These are phyloP conservation scores for Urtica urens DNA, from an alignment of 306 rosid genomes.

Conservation along the genomic window DNA sequence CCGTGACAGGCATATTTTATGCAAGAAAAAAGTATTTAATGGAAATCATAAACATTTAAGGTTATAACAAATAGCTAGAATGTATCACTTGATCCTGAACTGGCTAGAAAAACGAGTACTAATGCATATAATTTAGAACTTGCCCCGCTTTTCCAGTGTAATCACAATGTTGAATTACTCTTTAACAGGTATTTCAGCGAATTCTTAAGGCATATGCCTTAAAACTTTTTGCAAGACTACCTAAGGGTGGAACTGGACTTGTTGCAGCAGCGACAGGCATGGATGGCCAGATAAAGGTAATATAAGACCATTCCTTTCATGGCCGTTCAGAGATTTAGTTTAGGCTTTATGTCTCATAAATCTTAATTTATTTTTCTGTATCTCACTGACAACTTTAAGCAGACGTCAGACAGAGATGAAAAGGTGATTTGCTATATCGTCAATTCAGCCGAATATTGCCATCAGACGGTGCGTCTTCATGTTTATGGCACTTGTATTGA, in stretches of 20 bases:
- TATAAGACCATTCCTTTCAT: constrained; percentile 15
- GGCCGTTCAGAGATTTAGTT: not conserved
- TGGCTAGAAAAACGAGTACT: too few relatives aligned
- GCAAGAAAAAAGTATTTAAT: too few relatives aligned
- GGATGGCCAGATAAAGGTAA: constrained; percentile 99
- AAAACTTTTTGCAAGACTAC: constrained; percentile 78
- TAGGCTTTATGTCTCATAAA: constrained; percentile 9
- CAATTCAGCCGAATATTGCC: constrained; percentile 95
- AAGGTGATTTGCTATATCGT: constrained; percentile 92
- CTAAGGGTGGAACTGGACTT: constrained; percentile 94
- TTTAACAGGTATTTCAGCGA: constrained; percentile 80
- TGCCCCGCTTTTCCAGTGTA: not conserved
- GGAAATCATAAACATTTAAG: too few relatives aligned
- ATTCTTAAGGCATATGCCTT: constrained; percentile 89
- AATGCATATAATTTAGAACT: not conserved
- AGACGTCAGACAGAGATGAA: constrained; percentile 98
- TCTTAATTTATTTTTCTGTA: constrained; percentile 9
- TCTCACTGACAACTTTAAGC: constrained; percentile 21
- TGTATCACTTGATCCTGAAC: too few relatives aligned
- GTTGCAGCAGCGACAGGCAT: constrained; percentile 99
- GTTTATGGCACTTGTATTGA: constrained; percentile 2
- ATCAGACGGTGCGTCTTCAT: constrained; percentile 56
- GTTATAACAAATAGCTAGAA: too few relatives aligned
- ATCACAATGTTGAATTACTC: constrained; percentile 19
- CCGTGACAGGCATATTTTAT: too few relatives aligned